These are phyloP conservation scores for Cercospora sp. DNA, from an alignment of 2,329 filamentous ascomycete species.

Conservation along the genomic window DNA sequence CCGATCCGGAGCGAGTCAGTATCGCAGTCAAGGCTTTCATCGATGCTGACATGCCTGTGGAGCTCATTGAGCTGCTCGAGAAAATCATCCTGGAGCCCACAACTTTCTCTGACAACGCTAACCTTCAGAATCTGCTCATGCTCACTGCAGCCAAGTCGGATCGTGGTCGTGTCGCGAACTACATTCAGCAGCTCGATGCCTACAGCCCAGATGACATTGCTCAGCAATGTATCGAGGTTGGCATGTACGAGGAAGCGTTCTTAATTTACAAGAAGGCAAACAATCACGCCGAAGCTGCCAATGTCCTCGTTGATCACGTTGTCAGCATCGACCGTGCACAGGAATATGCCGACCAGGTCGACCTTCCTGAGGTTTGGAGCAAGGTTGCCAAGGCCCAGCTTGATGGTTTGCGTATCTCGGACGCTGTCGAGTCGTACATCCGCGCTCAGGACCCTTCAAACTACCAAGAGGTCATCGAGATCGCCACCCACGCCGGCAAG, in stretches of 20 bases:
- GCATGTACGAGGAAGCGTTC: constrained; percentile 93
- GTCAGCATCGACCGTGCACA: constrained; percentile 98
- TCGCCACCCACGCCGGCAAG: constrained; percentile 91
- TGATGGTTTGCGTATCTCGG: constrained; percentile 87
- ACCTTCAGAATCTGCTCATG: constrained; percentile 92
- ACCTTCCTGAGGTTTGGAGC: constrained; percentile 95
- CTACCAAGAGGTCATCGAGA: constrained; percentile 94
- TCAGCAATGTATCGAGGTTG: constrained; percentile 88
- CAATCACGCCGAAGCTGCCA: constrained; percentile 81
- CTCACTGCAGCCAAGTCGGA: constrained; percentile 96
- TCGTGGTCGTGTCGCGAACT: constrained; percentile 91
- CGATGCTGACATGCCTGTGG: constrained; percentile 82
- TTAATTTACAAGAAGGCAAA: constrained; percentile 98
- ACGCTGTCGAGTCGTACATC: constrained; percentile 96
- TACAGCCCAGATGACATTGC: constrained; percentile 94
- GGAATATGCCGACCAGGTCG: constrained; percentile 91
- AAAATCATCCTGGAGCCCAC: constrained; percentile 99
- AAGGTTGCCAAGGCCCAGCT: constrained; percentile 97
- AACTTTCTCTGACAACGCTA: constrained; percentile 95
- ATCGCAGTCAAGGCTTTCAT: constrained; percentile 93
- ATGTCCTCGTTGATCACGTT: constrained; percentile 92
- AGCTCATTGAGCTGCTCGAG: constrained; percentile 95
- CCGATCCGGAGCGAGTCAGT: constrained; percentile 90
- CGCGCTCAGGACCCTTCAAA: constrained; percentile 91
- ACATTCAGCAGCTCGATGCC: constrained; percentile 85